These are phyloP conservation scores for Diaporthe nobilis DNA, from an alignment of 2,329 filamentous ascomycete genomes.

Conservation along the genomic window DNA sequence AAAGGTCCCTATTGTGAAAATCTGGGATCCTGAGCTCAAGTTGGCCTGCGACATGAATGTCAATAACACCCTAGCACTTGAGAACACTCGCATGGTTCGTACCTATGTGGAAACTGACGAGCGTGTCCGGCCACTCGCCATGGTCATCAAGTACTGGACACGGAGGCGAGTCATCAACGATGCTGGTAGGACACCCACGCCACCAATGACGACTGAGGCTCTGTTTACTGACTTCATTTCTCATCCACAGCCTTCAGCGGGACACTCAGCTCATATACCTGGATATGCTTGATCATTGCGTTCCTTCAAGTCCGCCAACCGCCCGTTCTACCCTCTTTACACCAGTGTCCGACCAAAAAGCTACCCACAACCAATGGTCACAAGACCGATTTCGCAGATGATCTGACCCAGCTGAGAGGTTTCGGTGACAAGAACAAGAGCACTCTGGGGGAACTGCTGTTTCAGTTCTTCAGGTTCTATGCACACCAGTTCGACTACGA, in stretches of 20 bases:
- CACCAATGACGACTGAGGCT: neutral
- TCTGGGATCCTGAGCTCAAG: conserved; percentile 94
- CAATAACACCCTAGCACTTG: conserved; percentile 94
- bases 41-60: conserved; percentile 98
- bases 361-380: conserved; percentile 74
- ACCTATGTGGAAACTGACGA: conserved; percentile 96
- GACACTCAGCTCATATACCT: conserved; percentile 97
- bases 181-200: conserved; percentile 77
- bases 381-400: conserved; percentile 86
- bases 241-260: conserved; percentile 81
- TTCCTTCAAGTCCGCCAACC: conserved; percentile 91
- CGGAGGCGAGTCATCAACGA: conserved; percentile 94
- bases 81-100: conserved; percentile 98
- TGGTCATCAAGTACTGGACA: conserved; percentile 99
- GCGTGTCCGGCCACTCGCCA: conserved; percentile 90
- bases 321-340: conserved; percentile 87
- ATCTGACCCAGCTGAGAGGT: conserved; percentile 79
- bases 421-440: conserved; percentile 87
- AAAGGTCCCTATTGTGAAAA: conserved; percentile 98
- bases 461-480: conserved; percentile 96
- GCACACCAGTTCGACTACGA: conserved; percentile 94
- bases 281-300: conserved; percentile 98
- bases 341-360: conserved; percentile 78
- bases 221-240: conserved; percentile 32
- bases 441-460: conserved; percentile 86